Percentiles rank a stretch among this genome's conserved stretches.
These are phyloP conservation scores for Starmerella stigmatis DNA, from an alignment of 805 yeast species.

Conservation along the genomic window DNA sequence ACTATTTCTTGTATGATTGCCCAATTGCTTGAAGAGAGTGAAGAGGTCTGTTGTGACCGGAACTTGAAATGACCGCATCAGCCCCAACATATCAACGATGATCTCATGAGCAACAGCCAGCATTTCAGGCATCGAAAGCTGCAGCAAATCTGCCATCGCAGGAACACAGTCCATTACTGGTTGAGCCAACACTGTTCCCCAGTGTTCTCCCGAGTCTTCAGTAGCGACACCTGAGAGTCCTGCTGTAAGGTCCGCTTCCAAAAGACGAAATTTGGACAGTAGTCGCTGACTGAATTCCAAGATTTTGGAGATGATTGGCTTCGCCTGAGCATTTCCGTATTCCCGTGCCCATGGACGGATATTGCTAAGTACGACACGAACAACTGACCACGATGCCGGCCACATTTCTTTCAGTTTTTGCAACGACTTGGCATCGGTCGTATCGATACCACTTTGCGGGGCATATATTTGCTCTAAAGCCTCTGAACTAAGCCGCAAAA, in stretches of 20 bases:
- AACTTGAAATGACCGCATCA: slow-evolving; percentile 33
- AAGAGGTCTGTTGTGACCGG: slow-evolving; percentile 44
- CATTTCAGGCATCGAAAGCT: slow-evolving; percentile 69
- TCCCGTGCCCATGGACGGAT: slow-evolving; percentile 68
- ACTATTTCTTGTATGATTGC: slow-evolving; percentile 53
- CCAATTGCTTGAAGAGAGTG: slow-evolving; percentile 37
- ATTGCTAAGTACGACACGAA: slow-evolving; percentile 54
- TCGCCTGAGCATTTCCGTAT: slow-evolving; percentile 46
- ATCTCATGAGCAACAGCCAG: slow-evolving; percentile 28
- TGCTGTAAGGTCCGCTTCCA: slow-evolving; percentile 29
- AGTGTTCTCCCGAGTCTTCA: not conserved
- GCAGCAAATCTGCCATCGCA: slow-evolving; percentile 66
- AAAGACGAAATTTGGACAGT: slow-evolving; percentile 52
- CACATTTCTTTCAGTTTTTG: slow-evolving; percentile 39
- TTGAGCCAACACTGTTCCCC: slow-evolving; percentile 30
- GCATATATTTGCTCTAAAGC: slow-evolving; percentile 16
- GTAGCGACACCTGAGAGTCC: not conserved
- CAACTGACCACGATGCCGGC: slow-evolving; percentile 61
- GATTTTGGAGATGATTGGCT: slow-evolving; percentile 79
- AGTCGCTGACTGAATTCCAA: slow-evolving; percentile 64
- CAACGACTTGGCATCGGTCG: slow-evolving; percentile 2
- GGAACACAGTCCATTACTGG: slow-evolving; percentile 48
- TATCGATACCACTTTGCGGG: slow-evolving; percentile 17
- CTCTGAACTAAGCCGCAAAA: slow-evolving; percentile 5
- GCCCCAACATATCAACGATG: slow-evolving; percentile 24